Percentiles rank a stretch among this genome's conserved stretches.
These are phyloP conservation scores for Cutaneotrichosporon mucoides DNA, from an alignment of 1,284 basidiomycete genomes.

Conservation along the genomic window DNA sequence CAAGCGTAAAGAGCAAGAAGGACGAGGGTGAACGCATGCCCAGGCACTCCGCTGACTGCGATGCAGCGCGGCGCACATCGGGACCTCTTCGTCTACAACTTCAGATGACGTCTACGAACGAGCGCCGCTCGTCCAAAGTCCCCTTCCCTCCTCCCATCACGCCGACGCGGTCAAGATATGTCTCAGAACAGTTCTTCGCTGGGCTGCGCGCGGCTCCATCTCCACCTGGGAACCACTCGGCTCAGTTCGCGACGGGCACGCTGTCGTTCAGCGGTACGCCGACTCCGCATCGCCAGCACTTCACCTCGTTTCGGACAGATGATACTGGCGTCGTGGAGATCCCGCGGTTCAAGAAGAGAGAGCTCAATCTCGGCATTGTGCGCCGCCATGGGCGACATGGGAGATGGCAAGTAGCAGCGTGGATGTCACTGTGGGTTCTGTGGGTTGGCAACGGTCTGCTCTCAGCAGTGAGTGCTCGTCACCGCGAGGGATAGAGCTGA, in stretches of 20 bases:
- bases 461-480: conserved; percentile 22
- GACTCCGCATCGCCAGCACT: background rate
- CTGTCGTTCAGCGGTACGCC: background rate
- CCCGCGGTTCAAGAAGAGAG: conserved; percentile 39
- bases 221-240: background rate
- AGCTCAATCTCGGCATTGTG: conserved; percentile 37
- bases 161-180: background rate
- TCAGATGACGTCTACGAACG: too few species aligned
- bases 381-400: conserved; percentile 8
- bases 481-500: background rate
- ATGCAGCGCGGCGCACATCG: too few species aligned
- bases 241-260: too few species aligned
- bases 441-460: conserved; percentile 27
- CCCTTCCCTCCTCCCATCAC: background rate
- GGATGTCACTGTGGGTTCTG: conserved; percentile 23
- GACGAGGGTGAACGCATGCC: too few species aligned
- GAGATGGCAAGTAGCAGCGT: conserved; percentile 19
- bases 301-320: conserved; percentile 1
- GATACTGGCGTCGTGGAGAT: conserved; percentile 33
- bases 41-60: too few species aligned
- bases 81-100: too few species aligned
- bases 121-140: background rate
- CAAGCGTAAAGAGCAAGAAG: too few species aligned
- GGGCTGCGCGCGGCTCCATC: background rate
- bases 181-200: background rate